phyloP scores from a whole-genome alignment of 495 filamentous ascomycete species.

The Aspergillus mulundensis region DNA sequence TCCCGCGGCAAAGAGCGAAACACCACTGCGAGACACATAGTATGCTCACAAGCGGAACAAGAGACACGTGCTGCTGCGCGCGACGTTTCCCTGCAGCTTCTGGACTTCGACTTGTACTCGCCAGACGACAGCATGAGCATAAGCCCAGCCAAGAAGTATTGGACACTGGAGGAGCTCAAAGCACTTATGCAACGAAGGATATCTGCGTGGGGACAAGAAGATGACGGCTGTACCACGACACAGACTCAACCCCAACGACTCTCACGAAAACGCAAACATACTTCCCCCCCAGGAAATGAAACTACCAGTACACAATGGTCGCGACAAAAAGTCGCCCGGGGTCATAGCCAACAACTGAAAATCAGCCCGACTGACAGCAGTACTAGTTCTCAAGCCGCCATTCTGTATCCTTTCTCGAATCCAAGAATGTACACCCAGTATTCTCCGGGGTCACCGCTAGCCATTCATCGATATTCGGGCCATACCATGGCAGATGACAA shows the following conservation, averaged over 20 bases:
- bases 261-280: conserved; percentile 4
- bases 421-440: background rate
- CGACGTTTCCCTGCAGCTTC: conserved; percentile 18
- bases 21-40: too few relatives aligned
- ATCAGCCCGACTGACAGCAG: background rate
- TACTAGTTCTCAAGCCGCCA: background rate
- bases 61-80: background rate
- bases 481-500: background rate
- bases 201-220: conserved; percentile 9
- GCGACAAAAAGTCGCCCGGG: background rate
- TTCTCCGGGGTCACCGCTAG: background rate
- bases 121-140: background rate
- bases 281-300: background rate
- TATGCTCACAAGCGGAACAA: background rate
- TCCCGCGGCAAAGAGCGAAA: background rate
- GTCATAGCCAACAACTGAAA: background rate
- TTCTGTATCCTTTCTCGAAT: background rate
- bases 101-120: conserved; percentile 15
- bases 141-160: conserved; percentile 11
- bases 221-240: background rate
- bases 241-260: background rate
- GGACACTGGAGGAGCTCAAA: conserved; percentile 26
- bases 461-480: background rate
- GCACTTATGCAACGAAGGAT: conserved; percentile 18
- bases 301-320: background rate